Evolutionary conservation across 495 filamentous ascomycete species (phyloP).

Genomic region (Parathielavia hyrcaniae): DNA sequence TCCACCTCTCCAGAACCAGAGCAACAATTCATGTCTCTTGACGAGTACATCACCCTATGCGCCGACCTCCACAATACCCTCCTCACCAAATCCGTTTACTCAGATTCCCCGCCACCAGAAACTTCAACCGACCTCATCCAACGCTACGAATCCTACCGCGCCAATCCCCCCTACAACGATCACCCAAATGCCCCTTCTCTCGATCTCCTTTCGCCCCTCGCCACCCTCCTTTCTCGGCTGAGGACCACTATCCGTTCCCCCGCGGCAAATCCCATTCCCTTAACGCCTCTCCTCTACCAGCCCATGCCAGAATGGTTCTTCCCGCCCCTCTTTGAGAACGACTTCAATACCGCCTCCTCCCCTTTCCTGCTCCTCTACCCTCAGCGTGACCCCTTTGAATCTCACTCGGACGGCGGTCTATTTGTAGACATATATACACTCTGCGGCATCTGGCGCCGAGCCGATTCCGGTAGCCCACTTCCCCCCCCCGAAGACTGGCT

Average conservation of each 20-base stretch:
- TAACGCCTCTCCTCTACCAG: slow-evolving; percentile 4
- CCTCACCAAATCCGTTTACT: background rate
- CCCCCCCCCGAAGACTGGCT: background rate
- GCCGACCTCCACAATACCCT: slow-evolving; percentile 9
- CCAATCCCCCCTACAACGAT: background rate
- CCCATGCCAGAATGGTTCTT: slow-evolving; percentile 7
- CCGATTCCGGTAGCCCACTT: background rate
- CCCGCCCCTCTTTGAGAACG: background rate
- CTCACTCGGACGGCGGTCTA: background rate
- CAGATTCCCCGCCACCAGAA: slow-evolving; percentile 1
- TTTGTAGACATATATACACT: slow-evolving; percentile 3
- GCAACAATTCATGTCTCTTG: background rate
- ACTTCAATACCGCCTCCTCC: background rate
- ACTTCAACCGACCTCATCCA: slow-evolving; percentile 4
- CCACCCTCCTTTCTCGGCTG: background rate
- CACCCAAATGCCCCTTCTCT: background rate
- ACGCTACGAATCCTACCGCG: slow-evolving; percentile 3
- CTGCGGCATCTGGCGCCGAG: background rate
- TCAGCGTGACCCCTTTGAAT: background rate
- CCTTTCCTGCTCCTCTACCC: slow-evolving; percentile 3
- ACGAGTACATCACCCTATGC: slow-evolving; percentile 6
- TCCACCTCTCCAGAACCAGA: background rate
- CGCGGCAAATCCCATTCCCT: background rate
- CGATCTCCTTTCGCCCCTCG: background rate
- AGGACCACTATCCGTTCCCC: background rate